Conservation (phyloP, 345 rosid genomes). For the Eucalyptus regnans region DNA sequence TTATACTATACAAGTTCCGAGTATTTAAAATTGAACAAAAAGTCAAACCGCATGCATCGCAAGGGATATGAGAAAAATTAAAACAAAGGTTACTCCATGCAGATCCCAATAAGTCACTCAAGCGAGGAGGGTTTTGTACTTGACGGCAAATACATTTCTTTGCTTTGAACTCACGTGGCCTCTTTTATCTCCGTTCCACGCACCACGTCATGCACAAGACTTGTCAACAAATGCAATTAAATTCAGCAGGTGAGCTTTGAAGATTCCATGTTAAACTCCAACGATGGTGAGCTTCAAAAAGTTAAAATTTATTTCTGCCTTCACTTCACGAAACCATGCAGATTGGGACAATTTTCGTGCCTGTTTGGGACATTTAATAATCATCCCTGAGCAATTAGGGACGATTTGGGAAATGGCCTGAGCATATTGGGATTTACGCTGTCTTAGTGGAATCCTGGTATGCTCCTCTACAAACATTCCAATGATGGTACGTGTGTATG, state of each 20-base stretch:
- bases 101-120: not conserved
- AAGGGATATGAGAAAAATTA: not conserved
- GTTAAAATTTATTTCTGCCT: too few relatives aligned
- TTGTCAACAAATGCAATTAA: not conserved
- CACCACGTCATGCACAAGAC: not conserved
- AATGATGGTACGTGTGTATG: too few relatives aligned
- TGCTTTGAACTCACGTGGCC: not conserved
- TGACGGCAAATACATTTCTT: not conserved
- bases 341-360: too few relatives aligned
- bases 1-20: too few relatives aligned
- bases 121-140: not conserved
- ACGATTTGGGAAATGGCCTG: too few relatives aligned
- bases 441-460: too few relatives aligned
- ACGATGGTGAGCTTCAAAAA: not conserved
- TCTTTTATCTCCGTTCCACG: not conserved
- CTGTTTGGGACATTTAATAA: too few relatives aligned
- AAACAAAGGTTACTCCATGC: not conserved
- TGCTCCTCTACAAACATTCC: too few relatives aligned
- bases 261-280: not conserved
- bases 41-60: not conserved
- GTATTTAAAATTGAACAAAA: not conserved
- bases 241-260: not conserved
- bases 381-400: too few relatives aligned
- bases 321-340: too few relatives aligned
- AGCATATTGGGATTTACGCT: too few relatives aligned